Evolutionary conservation across 208 protist species (phyloP), one percentile per base, ranked within the genome.

Genomic region (Leishmania amazonensis): DNA sequence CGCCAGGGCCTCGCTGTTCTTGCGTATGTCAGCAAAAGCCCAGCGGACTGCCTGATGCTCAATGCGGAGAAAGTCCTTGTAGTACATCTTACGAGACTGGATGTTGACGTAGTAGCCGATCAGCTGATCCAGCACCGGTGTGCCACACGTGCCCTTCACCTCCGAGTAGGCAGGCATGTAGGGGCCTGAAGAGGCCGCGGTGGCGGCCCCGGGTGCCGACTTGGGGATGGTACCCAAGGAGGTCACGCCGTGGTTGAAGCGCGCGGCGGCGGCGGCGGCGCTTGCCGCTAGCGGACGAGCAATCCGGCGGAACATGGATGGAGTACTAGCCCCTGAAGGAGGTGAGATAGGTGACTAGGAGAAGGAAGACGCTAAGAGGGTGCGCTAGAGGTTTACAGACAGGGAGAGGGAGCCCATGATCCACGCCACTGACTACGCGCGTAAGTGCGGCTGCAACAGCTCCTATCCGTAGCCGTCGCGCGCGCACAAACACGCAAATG

Each of bases 71-170:
- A 96, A 96, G 81, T 96, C 94, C 81, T 97, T 98, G 93, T 98
- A 97, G 87, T 97, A 97, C 96, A 98, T 96, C 86, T 97, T 97
- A 47, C 96, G 89, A n/a, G 96, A 96, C 84, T 98, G 96, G 78
- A 97, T 96, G 85, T 97, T 98, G 38, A 97, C 92, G 85, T 98
- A 98, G 86, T 98, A 98, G 53, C 96, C 96, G 57, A 97, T 91
- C 68, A 97, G 93, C 85, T 98, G 94, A 81, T 97, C 94, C 28
- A 98, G 87, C 65, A 98, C 92, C 6, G 93, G 93, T 13, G 87
- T 83, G 19, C 74, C 84, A n/a, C 83, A 76, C 19, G 76, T 79
- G 40, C 93, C 93, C 81, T 95, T 95, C 76, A 93, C 78, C 83
- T 96, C 93, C 78, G 94, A 96, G 83, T 96, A 97, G 19, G 89